Base-by-base conservation (phyloP, 1,139 yeast species). In the Pichia cactophila region DNA sequence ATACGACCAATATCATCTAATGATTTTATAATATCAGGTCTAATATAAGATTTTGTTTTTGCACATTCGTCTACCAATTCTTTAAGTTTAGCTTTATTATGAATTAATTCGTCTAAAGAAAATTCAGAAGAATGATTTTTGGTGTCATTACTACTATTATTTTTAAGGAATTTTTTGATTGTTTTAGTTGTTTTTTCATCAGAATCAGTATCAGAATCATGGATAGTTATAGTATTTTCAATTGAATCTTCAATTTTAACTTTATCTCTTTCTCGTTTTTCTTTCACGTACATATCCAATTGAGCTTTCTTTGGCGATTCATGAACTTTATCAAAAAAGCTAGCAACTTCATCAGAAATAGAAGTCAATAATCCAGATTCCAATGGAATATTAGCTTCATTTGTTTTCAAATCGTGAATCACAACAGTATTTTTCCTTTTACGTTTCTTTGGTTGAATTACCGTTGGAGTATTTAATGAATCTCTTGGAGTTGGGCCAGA, bases 1-100 rank as follows among this genome's bases (percentile, higher is more conserved):
- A 70, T 63, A 0, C 49, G 43, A 3, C 10, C 49, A 16, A 72
- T 46, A 38, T 66, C 68, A 1, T 49, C 47, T 9, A 58, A 52
- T 17, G 46, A 40, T 4, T 26, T 33, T 33, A 59, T 41, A 2
- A 49, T 29, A 9, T 31, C 43, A 4, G 63, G 58, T 4, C 43
- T 33, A 39, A 61, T 60, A n/a, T 55, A 43, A 1, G 54, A 54
- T 36, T 49, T 44, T 20, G 44, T 47, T 7, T 44, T 29, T 3
- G 45, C 26, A 46, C 61, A 63, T 44, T 61, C 62, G 33, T 38
- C 12, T 33, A 42, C 49, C 3, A 59, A 53, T 40, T 55, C 51
- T 40, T 51, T 48, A 1, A 44, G 43, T 33, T 52, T 59, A 4
- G 47, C 52, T 2, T 51, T 44, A 36, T 51, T 46, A 16, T 37